Base-by-base conservation (phyloP, 1,139 yeast species). In the Wickerhamomyces sp. region DNA sequence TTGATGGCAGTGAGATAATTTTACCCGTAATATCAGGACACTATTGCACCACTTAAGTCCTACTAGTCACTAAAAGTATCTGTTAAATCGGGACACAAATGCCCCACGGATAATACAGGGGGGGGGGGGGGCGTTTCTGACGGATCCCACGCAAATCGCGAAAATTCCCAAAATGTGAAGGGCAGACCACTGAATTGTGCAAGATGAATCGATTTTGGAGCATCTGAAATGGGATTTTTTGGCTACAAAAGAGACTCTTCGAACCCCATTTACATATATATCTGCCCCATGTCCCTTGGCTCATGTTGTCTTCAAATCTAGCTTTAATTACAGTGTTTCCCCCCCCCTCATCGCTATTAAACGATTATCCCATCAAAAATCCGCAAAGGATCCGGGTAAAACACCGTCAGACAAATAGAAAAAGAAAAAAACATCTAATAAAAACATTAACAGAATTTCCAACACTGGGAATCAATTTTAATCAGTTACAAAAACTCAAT, bases 321-420 rank as follows among this genome's bases (percentile, higher is more conserved):
- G 23, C 23, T 18, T 5, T 18, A 18, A 18, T 18, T 18, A 18
- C 23, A 4, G 23, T 18, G 23, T 18, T 18, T 18, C 23, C 5
- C 5, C 23, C 5, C 5, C 23, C 23, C 23, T 18, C 23, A 18
- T 18, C 23, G 23, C 23, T 4, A 3, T 18, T 18, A 4, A 18
- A 18, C 23, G 23, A 5, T 5, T 5, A 18, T 29, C 11, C 11
- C 11, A 8, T 14, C 31, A 7, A 13, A n/a, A 30, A 31, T 38
- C 40, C 40, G 40, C 30, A 13, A 27, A 39, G 48, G 48, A 40
- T 41, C 48, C 50, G 50, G 44, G 42, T 40, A 43, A 43, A 39
- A 18, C 23, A 18, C 13, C 36, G 9, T 33, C 29, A 30, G 18
- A 23, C 11, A 33, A 34, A 33, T 27, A 26, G n/a, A 18, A 34